Evolutionary conservation across 2,329 filamentous ascomycete species (phyloP).

Genomic region (Diplocarpon rosae): DNA sequence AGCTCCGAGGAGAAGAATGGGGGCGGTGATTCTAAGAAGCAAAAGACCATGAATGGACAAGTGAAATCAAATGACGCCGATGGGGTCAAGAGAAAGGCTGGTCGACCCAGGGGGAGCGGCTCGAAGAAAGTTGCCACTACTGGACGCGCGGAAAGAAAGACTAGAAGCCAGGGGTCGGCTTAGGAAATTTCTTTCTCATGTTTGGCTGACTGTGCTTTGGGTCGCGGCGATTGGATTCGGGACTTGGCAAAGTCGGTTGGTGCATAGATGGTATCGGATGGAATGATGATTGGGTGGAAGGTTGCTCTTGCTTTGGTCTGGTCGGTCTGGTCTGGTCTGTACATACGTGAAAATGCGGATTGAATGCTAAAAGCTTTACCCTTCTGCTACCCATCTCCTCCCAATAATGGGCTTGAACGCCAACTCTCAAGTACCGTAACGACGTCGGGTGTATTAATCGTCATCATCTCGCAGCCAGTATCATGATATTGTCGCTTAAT

Average conservation of each 20-base stretch:
- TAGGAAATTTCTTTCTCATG: constrained; percentile 4
- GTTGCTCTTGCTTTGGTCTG: constrained; percentile 2
- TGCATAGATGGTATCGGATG: not conserved
- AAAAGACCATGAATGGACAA: constrained; percentile 13
- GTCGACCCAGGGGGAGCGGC: constrained; percentile 15
- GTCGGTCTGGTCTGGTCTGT: not conserved
- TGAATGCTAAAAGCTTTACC: constrained; percentile 2
- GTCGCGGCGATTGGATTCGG: constrained; percentile 3
- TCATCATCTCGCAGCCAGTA: not conserved
- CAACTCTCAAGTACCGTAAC: too few relatives aligned
- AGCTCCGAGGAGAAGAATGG: constrained; percentile 10
- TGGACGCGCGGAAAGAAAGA: constrained; percentile 21
- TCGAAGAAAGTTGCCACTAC: constrained; percentile 21
- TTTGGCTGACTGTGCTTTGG: constrained; percentile 1
- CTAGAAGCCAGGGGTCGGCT: constrained; percentile 22
- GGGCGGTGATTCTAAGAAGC: constrained; percentile 12
- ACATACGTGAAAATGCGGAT: constrained; percentile 2
- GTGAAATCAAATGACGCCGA: constrained; percentile 8
- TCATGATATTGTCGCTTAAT: too few relatives aligned
- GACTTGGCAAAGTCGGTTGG: constrained; percentile 6
- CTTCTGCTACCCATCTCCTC: not conserved
- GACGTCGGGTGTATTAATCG: too few relatives aligned
- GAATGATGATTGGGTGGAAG: not conserved
- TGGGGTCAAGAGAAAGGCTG: constrained; percentile 21
- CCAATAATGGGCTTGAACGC: not conserved